Conservation (phyloP, 345 rosid genomes). For the Hibiscus syriacus region DNA sequence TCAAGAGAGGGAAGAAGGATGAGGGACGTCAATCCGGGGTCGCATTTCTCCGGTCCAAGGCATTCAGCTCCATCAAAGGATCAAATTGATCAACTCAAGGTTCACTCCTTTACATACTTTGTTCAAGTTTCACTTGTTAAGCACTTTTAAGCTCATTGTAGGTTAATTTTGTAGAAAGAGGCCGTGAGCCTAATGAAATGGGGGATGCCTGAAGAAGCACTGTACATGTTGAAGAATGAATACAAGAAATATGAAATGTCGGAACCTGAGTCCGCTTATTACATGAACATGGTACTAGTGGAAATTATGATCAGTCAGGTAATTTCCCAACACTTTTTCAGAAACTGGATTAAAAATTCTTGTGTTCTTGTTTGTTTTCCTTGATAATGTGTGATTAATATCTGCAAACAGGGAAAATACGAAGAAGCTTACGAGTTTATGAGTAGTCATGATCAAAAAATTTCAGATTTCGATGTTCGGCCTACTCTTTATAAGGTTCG, state of each 20-base stretch:
- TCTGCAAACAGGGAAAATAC: conserved; percentile 28
- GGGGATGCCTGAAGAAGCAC: conserved; percentile 47
- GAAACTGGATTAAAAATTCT: not conserved
- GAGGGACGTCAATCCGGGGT: conserved; percentile 12
- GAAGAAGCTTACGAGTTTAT: conserved; percentile 17
- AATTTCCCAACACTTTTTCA: no score
- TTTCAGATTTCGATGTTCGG: conserved; percentile 24
- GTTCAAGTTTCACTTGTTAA: not conserved
- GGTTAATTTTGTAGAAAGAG: conserved; percentile 28
- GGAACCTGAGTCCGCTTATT: conserved; percentile 42
- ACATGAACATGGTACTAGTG: conserved; percentile 49
- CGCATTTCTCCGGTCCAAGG: conserved; percentile 18
- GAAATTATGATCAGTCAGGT: conserved; percentile 58
- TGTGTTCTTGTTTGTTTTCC: not conserved
- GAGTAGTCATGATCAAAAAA: no score
- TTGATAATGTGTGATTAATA: not conserved
- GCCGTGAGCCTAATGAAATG: conserved; percentile 42
- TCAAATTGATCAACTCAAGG: conserved; percentile 43
- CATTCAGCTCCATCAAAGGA: conserved; percentile 24
- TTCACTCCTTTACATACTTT: not conserved
- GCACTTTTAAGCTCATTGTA: not conserved
- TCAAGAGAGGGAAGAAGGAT: conserved; percentile 23
- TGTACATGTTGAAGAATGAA: conserved; percentile 25
- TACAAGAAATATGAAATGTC: conserved; percentile 13
- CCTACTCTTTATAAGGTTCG: conserved; percentile 38